Percentiles rank a stretch among this genome's conserved stretches.
phyloP scores from a whole-genome alignment of 179 eudicot genomes.

The Actinidia arguta region DNA sequence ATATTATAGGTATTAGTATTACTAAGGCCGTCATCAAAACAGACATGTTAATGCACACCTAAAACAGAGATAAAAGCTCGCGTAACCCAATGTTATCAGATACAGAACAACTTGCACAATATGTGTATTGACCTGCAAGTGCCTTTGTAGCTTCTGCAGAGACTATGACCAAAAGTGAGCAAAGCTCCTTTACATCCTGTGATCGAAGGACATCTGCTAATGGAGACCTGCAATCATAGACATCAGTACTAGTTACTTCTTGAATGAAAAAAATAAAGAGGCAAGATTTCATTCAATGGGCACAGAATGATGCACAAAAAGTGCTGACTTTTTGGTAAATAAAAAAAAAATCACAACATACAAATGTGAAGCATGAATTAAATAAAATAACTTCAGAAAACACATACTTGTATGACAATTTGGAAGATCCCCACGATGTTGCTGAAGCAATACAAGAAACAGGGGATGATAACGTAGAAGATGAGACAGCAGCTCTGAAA shows the following conservation, averaged over 20 bases:
- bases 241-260: constrained; percentile 25
- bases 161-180: constrained; percentile 85
- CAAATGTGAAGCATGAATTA: constrained; percentile 58
- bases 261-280: neutral
- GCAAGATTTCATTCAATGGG: constrained; percentile 56
- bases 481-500: too few species aligned
- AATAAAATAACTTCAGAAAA: constrained; percentile 59
- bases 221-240: constrained; percentile 70
- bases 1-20: too few species aligned
- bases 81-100: neutral
- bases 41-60: neutral
- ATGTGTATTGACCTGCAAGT: constrained; percentile 49
- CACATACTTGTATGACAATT: neutral
- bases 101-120: constrained; percentile 20
- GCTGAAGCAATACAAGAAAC: too few species aligned
- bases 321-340: too few species aligned
- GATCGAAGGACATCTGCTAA: constrained; percentile 93
- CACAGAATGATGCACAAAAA: constrained; percentile 37
- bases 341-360: constrained; percentile 21
- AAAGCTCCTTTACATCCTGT: constrained; percentile 86
- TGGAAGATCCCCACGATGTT: neutral
- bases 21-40: neutral
- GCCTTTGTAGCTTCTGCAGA: constrained; percentile 80
- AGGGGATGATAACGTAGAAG: too few species aligned
- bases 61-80: too few species aligned